Conservation (phyloP, 176 grass and related monocot genomes). For the Juncus inflexus region DNA sequence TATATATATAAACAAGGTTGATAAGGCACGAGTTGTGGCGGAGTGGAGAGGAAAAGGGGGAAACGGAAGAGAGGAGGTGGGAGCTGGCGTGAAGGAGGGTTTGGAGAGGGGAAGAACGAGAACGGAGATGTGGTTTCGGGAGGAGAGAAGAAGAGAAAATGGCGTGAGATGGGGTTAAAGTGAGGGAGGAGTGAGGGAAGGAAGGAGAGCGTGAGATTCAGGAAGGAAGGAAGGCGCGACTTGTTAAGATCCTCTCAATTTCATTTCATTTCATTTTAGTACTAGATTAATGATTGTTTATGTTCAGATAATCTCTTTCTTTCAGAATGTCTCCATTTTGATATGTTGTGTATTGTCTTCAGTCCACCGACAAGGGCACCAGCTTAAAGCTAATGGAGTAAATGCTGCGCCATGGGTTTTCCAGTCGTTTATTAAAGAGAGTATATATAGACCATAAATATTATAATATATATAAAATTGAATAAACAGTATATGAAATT, state of each 20-base stretch:
- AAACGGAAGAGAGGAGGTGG: no score
- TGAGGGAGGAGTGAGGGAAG: constrained; percentile 1
- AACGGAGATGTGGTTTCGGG: constrained; percentile 34
- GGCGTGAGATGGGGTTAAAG: constrained; percentile 29
- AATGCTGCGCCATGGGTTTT: no score
- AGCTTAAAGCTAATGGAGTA: no score
- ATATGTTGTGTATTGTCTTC: no score
- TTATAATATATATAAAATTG: no score
- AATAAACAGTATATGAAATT: no score
- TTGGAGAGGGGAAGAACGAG: constrained; percentile 20
- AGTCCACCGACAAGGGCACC: no score
- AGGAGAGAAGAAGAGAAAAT: constrained; percentile 25
- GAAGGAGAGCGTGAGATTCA: constrained; percentile 5
- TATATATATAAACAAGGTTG: not conserved
- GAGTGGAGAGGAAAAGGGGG: not conserved
- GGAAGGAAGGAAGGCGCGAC: not conserved
- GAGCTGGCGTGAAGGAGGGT: constrained; percentile 33
- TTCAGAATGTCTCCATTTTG: no score
- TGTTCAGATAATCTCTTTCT: no score
- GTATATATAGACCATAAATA: no score
- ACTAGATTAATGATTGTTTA: not conserved
- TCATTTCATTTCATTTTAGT: not conserved
- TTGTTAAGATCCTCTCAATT: constrained; percentile 9
- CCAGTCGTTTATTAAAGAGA: no score
- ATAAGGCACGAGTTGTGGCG: not conserved